These are phyloP conservation scores for Breynia disticha DNA, from an alignment of 441 rosid species.

Conservation along the genomic window DNA sequence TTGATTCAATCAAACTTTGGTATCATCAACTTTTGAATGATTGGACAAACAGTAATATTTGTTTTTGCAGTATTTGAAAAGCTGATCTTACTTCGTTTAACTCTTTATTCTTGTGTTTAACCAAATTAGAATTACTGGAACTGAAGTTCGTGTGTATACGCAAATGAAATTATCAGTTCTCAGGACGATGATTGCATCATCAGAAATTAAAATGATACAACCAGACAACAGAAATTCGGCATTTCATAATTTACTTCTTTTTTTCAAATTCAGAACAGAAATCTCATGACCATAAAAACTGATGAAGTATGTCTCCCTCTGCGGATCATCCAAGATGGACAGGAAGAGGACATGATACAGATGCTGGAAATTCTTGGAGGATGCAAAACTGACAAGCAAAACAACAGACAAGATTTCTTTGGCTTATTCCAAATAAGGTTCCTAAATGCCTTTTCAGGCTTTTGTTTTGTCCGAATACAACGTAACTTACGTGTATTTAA, in stretches of 20 bases:
- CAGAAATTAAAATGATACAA: too few relatives aligned
- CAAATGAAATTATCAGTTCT: too few relatives aligned
- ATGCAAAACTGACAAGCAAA: background rate
- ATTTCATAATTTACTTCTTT: too few relatives aligned
- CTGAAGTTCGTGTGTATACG: too few relatives aligned
- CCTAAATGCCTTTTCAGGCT: background rate
- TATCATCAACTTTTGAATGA: constrained; percentile 1
- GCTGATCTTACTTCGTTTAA: background rate
- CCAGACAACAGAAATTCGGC: too few relatives aligned
- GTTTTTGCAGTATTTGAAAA: background rate
- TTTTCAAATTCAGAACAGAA: too few relatives aligned
- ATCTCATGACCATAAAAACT: background rate
- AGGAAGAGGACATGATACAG: background rate
- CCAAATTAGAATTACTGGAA: too few relatives aligned
- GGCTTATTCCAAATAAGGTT: background rate
- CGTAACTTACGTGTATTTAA: too few relatives aligned
- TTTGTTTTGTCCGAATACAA: constrained; percentile 11
- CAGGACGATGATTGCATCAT: too few relatives aligned
- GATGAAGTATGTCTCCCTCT: background rate
- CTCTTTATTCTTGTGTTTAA: background rate
- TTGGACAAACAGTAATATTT: background rate
- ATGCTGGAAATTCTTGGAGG: background rate
- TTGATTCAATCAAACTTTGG: background rate
- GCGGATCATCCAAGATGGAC: background rate
- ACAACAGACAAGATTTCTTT: constrained; percentile 1